Evolutionary conservation across 352 stramenopile genomes (phyloP), one percentile per base, ranked within the genome.

Genomic region (Globisporangium irregulare): DNA sequence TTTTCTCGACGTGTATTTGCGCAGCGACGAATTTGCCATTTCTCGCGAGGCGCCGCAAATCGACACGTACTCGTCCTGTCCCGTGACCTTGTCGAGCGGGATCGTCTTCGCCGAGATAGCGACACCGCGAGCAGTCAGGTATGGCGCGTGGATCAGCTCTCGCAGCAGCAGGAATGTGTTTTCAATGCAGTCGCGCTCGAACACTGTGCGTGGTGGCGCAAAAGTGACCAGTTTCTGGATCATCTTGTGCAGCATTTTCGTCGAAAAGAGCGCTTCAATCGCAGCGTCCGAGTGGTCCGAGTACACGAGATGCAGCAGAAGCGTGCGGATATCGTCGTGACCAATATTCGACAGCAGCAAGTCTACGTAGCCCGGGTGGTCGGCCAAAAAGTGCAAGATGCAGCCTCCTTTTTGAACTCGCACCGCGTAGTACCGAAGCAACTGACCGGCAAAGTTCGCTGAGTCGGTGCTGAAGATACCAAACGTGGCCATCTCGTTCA

Each of bases 21-120:
- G 87, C 62, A 94, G 71, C 18, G 84, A 79, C 51, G 86, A 93
- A 72, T 94, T 93, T 10, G 86, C 86, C 68, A 89, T 88, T 61
- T 95, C 87, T 3, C 87, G 86, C 14, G 86, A 94, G 15, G 87
- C 86, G 29, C 87, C 87, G 34, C 84, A 95, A 67, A 95, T 93
- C 54, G 82, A 92, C 48, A 95, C 84, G 74, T 95, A 95, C 72
- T 95, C 87, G 64, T 93, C 82, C 66, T 95, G 84, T 24, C 88
- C 88, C 10, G 88, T 95, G 36, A 95, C 73, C 59, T 91, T 94
- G 70, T 95, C 88, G 51, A 94, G 67, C 46, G 88, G 88, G 29
- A 95, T 95, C 43, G 76, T 92, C 77, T 90, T 94, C 41, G 86
- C 86, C n/a, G 84, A 95, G 73, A 95, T 94, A 18, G 87, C 83